Base-by-base conservation (phyloP, 768 basidiomycete species). In the Agrocybe praecox region DNA sequence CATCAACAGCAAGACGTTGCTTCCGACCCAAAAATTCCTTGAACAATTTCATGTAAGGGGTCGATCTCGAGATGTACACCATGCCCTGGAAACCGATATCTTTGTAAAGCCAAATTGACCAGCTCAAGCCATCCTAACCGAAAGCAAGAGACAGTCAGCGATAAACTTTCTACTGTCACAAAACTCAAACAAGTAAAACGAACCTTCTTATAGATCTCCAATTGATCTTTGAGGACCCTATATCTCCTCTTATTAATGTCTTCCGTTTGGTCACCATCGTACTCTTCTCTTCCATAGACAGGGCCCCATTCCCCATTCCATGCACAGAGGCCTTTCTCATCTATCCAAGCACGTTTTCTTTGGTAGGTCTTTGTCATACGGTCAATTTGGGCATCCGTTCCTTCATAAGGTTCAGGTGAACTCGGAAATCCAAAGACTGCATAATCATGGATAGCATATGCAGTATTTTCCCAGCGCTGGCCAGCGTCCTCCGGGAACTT, bases 91-190 rank as follows among this genome's bases (percentile, higher is more conserved):
- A 88, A 12, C 89, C 89, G 57, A 89, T 88, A 63, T 90, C 88
- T 64, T 89, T 94, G 80, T 89, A 94, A 14, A 91, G 73, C 92
- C 92, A 94, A 70, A 93, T 93, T 0, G 87, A 87, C 90, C 90
- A 92, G 64, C 84, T 85, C 48, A 88, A 68, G 18, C 78, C 79
- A 62, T 85, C 85, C 84, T 86, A 52, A 6, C 12, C 10, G 4
- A 51, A 34, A 22, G 44, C 7, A 14, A 40, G 12, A 40, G 36
- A 5, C 6, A 10, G 24, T 46, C 12, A 45, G 19, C 5, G 2
- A 24, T 42, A 15, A 12, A 10, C 21, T 18, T 46, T 17, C 21
- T 17, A 14, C 32, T n/a, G 22, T 3, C 40, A 18, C 9, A 19
- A 7, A 12, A 33, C 26, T 29, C 26, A 29, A 9, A 29, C 19